These are phyloP conservation scores for Ceratocystis ficicola DNA, from an alignment of 2,329 filamentous ascomycete genomes.

Conservation along the genomic window DNA sequence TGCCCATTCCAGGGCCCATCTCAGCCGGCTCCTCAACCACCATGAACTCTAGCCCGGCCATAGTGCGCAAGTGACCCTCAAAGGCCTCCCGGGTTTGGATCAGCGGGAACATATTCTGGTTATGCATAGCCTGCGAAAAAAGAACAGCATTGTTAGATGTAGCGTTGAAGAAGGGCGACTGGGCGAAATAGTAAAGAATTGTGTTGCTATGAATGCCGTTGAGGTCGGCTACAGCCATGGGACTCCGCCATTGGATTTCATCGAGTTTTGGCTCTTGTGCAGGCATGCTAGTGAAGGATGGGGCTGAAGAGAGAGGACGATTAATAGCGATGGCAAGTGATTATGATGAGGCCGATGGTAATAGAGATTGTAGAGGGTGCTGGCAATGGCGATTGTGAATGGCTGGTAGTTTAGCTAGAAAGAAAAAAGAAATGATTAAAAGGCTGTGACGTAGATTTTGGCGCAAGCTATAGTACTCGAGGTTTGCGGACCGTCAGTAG, in stretches of 20 bases:
- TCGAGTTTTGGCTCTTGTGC: constrained; percentile 45
- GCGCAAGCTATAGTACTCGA: not conserved
- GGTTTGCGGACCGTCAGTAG: not conserved
- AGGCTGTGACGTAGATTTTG: constrained; percentile 9
- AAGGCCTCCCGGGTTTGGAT: constrained; percentile 51
- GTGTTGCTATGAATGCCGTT: constrained; percentile 52
- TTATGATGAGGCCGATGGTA: not conserved
- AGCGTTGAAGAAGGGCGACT: constrained; percentile 55
- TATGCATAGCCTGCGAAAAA: constrained; percentile 49
- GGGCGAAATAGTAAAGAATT: constrained; percentile 55
- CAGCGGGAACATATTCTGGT: constrained; percentile 44
- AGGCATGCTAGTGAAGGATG: constrained; percentile 30
- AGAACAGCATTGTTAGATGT: constrained; percentile 57
- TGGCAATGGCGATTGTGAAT: not conserved
- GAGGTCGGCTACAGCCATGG: constrained; percentile 38
- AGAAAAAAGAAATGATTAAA: not conserved
- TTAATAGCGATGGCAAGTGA: not conserved
- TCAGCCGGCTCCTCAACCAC: constrained; percentile 54
- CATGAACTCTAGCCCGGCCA: constrained; percentile 55
- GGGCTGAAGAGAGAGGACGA: not conserved
- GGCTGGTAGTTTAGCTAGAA: not conserved
- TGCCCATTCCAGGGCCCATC: constrained; percentile 51
- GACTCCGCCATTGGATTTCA: constrained; percentile 55
- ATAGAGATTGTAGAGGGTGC: not conserved
- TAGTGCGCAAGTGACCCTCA: constrained; percentile 48